Conservation (phyloP, 1,284 basidiomycete genomes). For the Pyrrhoderma noxium region DNA sequence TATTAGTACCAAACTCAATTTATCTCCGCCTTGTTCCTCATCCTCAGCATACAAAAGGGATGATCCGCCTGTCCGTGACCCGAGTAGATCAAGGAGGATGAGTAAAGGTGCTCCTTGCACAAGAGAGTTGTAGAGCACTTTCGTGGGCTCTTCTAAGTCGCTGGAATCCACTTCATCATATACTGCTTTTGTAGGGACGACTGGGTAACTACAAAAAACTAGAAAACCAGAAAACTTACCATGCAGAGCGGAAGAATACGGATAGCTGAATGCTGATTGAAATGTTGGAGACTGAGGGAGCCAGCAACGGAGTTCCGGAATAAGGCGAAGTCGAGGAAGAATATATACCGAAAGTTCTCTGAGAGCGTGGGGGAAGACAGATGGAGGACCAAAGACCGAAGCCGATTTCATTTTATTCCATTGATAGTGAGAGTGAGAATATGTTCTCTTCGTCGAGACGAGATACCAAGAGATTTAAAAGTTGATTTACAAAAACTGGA, state of each 20-base stretch:
- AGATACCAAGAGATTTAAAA: no score
- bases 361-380: constrained; percentile 8
- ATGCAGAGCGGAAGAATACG: no score
- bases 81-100: constrained; percentile 32
- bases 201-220: no score
- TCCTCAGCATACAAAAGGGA: constrained; percentile 25
- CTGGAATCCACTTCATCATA: constrained; percentile 15
- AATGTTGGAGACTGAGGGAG: constrained; percentile 4
- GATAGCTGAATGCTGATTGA: no score
- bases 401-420: background rate
- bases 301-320: constrained; percentile 31
- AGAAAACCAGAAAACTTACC: no score
- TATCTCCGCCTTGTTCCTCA: constrained; percentile 25
- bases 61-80: constrained; percentile 16
- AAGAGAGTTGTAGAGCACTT: constrained; percentile 32
- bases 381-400: constrained; percentile 6
- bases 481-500: no score
- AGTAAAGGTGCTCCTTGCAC: constrained; percentile 31
- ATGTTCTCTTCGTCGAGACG: no score
- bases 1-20: constrained; percentile 19
- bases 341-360: constrained; percentile 26
- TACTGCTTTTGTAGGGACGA: no score
- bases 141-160: constrained; percentile 24
- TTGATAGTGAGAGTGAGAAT: background rate
- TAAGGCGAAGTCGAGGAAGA: constrained; percentile 31